phyloP scores from a whole-genome alignment of 805 yeast species.

The Naumovozyma baii region DNA sequence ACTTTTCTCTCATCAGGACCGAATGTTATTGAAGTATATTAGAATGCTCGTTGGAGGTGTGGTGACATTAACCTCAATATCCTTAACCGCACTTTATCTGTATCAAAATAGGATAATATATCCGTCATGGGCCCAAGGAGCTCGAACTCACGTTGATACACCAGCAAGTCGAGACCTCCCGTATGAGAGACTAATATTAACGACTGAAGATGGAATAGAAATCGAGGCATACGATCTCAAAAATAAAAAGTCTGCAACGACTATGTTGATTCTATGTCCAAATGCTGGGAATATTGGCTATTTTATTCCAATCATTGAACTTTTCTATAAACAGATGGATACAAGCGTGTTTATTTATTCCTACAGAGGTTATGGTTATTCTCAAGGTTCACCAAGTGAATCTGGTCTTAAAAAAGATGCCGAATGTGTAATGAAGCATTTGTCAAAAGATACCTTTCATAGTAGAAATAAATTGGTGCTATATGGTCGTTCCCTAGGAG shows the following conservation, averaged over 20 bases:
- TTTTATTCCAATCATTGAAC: constrained; percentile 67
- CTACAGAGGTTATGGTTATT: constrained; percentile 83
- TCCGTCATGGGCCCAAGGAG: constrained; percentile 73
- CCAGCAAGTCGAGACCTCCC: constrained; percentile 64
- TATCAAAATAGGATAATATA: constrained; percentile 66
- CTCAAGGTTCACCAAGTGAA: constrained; percentile 71
- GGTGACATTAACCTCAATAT: constrained; percentile 35
- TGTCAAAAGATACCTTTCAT: constrained; percentile 43
- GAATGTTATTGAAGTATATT: constrained; percentile 13
- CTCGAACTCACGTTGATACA: constrained; percentile 58
- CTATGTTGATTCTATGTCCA: constrained; percentile 74
- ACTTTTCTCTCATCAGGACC: too few species aligned
- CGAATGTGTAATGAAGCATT: constrained; percentile 52
- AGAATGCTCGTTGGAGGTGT: constrained; percentile 38
- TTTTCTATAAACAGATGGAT: constrained; percentile 51
- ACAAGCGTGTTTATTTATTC: constrained; percentile 78
- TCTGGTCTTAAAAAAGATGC: constrained; percentile 76
- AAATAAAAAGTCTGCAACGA: constrained; percentile 35
- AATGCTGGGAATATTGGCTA: constrained; percentile 96
- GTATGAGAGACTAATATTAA: constrained; percentile 50
- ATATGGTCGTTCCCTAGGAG: constrained; percentile 89
- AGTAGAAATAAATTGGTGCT: constrained; percentile 45
- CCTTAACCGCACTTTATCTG: constrained; percentile 45
- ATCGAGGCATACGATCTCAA: constrained; percentile 51
- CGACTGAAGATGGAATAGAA: constrained; percentile 60